Evolutionary conservation across 306 rosid species (phyloP).

Genomic region (Benincasa hispida): DNA sequence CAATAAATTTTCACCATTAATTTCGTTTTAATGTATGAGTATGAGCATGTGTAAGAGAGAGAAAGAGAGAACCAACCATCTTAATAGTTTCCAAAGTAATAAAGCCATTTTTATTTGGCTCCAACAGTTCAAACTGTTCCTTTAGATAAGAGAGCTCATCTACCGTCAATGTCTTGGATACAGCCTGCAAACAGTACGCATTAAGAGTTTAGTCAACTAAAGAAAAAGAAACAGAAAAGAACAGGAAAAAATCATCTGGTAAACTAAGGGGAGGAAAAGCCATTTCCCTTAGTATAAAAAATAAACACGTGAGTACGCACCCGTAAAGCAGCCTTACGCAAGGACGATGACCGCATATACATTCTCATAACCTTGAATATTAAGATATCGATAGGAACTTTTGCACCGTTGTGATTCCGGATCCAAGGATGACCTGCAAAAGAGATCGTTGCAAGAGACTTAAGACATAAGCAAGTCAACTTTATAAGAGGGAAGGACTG

Average conservation of each 20-base stretch:
- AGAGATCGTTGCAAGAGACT: constrained; percentile 14
- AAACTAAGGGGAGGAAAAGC: not conserved
- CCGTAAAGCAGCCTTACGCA: constrained; percentile 98
- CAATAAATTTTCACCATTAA: not conserved
- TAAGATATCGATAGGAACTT: constrained; percentile 75
- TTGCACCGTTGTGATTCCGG: constrained; percentile 47
- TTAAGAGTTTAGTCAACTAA: not conserved
- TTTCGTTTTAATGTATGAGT: not conserved
- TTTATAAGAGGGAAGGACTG: not conserved
- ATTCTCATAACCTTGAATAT: constrained; percentile 75
- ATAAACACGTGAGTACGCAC: constrained; percentile 30
- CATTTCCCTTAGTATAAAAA: constrained; percentile 5
- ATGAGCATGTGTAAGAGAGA: not conserved
- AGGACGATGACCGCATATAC: constrained; percentile 79
- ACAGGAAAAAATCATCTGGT: not conserved
- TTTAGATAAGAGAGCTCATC: constrained; percentile 83
- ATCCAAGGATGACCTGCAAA: constrained; percentile 98
- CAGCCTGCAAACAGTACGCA: constrained; percentile 44
- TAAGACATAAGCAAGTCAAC: constrained; percentile 2
- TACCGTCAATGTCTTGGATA: constrained; percentile 79
- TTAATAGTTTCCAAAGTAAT: constrained; percentile 60
- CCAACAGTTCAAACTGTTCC: constrained; percentile 73
- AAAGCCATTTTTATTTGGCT: constrained; percentile 76
- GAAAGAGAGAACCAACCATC: constrained; percentile 28
- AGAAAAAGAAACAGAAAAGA: not conserved